These are phyloP conservation scores for Camelina laxa DNA, from an alignment of 345 rosid species.

Conservation along the genomic window DNA sequence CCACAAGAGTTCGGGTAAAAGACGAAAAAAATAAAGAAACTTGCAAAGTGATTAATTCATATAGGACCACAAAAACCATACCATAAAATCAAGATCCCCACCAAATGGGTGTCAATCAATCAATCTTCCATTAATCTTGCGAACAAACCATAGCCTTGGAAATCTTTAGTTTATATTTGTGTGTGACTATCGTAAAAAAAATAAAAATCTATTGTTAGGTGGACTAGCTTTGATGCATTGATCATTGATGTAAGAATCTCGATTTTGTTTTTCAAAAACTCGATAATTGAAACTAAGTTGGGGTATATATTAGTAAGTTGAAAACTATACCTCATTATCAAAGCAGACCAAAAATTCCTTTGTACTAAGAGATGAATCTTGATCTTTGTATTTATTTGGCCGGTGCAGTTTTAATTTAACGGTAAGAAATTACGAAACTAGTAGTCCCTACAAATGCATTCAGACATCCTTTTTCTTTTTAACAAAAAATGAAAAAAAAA, in stretches of 20 bases:
- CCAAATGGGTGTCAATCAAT: constrained; percentile 36
- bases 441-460: too few species aligned
- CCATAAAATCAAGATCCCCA: constrained; percentile 32
- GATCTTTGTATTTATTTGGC: background rate
- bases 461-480: background rate
- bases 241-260: background rate
- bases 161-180: constrained; percentile 2
- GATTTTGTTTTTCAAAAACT: too few species aligned
- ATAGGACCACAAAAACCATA: constrained; percentile 44
- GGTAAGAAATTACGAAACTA: too few species aligned
- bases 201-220: background rate
- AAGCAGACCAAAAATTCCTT: background rate
- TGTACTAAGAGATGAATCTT: background rate
- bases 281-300: background rate
- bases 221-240: constrained; percentile 6
- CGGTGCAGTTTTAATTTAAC: background rate
- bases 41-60: constrained; percentile 33
- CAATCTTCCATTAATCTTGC: constrained; percentile 25
- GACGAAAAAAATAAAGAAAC: constrained; percentile 3
- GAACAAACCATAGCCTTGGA: constrained; percentile 31
- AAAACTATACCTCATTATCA: background rate
- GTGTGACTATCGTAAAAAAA: constrained; percentile 10
- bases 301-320: background rate
- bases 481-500: background rate
- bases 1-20: constrained; percentile 36